Conservation (phyloP, 139 green algal genomes). For the Chara braunii region DNA sequence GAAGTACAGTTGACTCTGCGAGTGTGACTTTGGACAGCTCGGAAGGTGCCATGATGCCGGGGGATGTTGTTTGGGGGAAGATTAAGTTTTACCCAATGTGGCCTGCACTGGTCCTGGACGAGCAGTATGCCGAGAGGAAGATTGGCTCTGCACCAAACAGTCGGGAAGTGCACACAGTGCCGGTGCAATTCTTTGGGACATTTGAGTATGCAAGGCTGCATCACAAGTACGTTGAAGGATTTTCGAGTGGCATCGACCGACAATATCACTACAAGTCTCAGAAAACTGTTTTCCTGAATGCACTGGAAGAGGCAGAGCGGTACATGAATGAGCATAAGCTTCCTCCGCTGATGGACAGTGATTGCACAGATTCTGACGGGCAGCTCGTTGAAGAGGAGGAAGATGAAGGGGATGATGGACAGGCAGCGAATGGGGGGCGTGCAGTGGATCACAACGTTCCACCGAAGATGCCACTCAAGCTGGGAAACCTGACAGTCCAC, state of each 20-base stretch:
- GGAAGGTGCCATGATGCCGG: too few relatives aligned
- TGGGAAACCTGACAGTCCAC: constrained; percentile 9
- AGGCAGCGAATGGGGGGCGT: background rate
- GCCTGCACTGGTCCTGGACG: background rate
- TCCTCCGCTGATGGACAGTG: too few relatives aligned
- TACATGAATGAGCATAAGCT: background rate
- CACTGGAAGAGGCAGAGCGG: background rate
- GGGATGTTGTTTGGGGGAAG: too few relatives aligned
- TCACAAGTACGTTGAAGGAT: background rate
- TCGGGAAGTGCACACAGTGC: background rate
- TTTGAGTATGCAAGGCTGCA: background rate
- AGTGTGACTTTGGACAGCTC: too few relatives aligned
- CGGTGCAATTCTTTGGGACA: constrained; percentile 2
- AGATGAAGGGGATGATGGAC: constrained; percentile 10
- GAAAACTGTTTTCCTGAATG: background rate
- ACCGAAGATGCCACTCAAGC: constrained; percentile 4
- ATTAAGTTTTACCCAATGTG: constrained; percentile 1
- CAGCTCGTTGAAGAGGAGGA: constrained; percentile 1
- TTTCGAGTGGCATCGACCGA: background rate
- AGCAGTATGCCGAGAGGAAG: background rate
- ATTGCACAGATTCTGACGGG: too few relatives aligned
- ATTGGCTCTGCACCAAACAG: background rate
- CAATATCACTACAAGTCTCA: background rate
- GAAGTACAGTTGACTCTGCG: too few relatives aligned
- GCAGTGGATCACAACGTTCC: background rate